Percentiles rank a stretch among this genome's conserved stretches.
Evolutionary conservation across 2,329 filamentous ascomycete species (phyloP).

Genomic region (Ascochyta koolunga): DNA sequence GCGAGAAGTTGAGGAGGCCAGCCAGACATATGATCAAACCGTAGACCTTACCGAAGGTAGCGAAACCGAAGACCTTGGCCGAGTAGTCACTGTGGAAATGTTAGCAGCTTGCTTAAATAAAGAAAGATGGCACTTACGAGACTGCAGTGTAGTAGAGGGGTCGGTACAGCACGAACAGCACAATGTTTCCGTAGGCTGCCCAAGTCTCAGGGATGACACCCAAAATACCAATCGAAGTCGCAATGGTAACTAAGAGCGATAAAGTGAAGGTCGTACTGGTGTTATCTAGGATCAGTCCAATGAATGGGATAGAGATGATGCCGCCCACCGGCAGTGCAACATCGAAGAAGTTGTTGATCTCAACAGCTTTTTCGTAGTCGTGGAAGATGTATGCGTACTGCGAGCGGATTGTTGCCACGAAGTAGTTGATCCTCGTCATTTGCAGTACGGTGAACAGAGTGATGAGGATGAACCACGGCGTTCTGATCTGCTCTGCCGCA

Average conservation of each 20-base stretch:
- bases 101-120: conserved; percentile 3
- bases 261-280: conserved; percentile 76
- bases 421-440: conserved; percentile 86
- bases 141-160: conserved; percentile 92
- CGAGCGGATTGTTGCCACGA: conserved; percentile 82
- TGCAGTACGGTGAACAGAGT: conserved; percentile 74
- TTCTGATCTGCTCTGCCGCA: conserved; percentile 73
- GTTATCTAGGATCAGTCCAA: conserved; percentile 79
- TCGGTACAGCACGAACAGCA: conserved; percentile 81
- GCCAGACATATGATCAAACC: conserved; percentile 86
- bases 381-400: conserved; percentile 81
- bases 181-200: conserved; percentile 77
- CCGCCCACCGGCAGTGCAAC: conserved; percentile 83
- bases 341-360: conserved; percentile 86
- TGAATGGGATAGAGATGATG: conserved; percentile 83
- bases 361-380: conserved; percentile 64
- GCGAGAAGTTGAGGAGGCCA: conserved; percentile 82
- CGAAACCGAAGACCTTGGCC: conserved; percentile 89
- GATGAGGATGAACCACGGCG: conserved; percentile 85
- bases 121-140: conserved; percentile 55
- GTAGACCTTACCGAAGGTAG: conserved; percentile 93
- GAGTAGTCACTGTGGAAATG: conserved; percentile 68
- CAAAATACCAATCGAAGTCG: conserved; percentile 76
- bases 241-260: conserved; percentile 69
- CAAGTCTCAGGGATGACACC: conserved; percentile 74